Base-by-base conservation (phyloP, 2,329 filamentous ascomycete genomes). In the Neopestalotiopsis clavispora region DNA sequence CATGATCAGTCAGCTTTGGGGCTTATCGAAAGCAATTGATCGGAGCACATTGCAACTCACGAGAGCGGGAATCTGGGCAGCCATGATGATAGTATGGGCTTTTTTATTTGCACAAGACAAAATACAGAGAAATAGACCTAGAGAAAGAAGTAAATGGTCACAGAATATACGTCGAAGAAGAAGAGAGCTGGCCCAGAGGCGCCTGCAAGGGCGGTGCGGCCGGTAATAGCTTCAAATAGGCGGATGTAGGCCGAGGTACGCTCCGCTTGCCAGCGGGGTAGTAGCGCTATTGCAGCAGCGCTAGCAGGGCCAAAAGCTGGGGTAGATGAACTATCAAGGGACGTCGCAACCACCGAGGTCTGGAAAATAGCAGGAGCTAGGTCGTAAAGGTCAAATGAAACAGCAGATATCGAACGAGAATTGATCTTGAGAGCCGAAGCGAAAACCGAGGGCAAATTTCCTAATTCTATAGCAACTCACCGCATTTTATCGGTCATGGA, bases 31-130 rank as follows among this genome's bases (percentile, higher is more conserved):
- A 34, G 59, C n/a, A 40, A 34, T 20, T 62, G 32, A 10, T 34
- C 2, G 7, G 65, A 3, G 9, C 4, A 28, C 13, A 30, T 28
- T 49, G 45, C 4, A 40, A 67, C 74, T 63, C 76, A 79, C 77
- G 52, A 78, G 72, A 72, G 75, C 75, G 28, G 77, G 77, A 49
- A 79, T 78, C 34, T 71, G 69, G 52, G 75, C 73, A 40, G 76
- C 77, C 77, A 79, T 78, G 52, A 67, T 73, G 62, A 63, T 7
- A 59, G 56, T 6, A 23, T 60, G 61, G 20, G 56, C 32, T 38
- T 17, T 59, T 52, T 52, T 40, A 49, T 20, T 49, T 23, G 20
- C 12, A 59, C 57, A 34, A 3, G 13, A 59, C 4, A 28, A 28
- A 14, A 17, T 13, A 63, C 10, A 65, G 34, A 17, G 30, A 42